Conservation (phyloP, 2,329 filamentous ascomycete species). For the Daldinia sp. region DNA sequence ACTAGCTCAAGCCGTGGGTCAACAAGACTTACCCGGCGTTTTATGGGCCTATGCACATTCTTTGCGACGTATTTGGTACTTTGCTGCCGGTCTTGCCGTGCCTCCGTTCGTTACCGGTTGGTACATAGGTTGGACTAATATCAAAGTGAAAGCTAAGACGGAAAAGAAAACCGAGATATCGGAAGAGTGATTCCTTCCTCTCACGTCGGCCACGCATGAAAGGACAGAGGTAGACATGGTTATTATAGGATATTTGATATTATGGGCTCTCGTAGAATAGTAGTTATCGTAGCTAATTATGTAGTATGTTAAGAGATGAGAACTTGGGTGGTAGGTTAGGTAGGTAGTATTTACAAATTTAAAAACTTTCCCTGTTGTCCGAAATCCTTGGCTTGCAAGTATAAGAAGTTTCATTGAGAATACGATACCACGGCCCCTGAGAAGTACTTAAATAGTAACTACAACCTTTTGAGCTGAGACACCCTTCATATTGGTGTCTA, state of each 20-base stretch:
- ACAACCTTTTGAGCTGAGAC: conserved; percentile 29
- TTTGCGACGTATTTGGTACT: conserved; percentile 21
- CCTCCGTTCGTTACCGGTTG: neutral
- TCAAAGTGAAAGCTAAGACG: neutral
- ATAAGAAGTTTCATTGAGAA: no score
- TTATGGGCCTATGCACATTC: conserved; percentile 13
- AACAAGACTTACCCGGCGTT: conserved; percentile 2
- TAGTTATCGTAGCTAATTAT: no score
- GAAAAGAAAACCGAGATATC: neutral
- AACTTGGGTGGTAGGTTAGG: no score
- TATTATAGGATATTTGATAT: no score
- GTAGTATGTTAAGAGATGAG: no score
- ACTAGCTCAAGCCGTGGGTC: neutral
- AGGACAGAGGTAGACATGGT: no score
- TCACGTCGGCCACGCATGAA: no score
- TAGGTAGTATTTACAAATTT: no score
- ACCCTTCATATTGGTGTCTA: conserved; percentile 16
- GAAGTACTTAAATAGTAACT: conserved; percentile 1
- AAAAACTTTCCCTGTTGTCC: no score
- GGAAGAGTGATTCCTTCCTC: neutral
- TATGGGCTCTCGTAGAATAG: no score
- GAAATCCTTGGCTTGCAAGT: no score
- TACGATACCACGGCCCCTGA: neutral
- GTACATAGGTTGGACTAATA: neutral
- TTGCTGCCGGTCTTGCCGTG: conserved; percentile 2